Evolutionary conservation across 345 rosid genomes (phyloP), one percentile per base, ranked within the genome.

Genomic region (Rhodomyrtus tomentosa): DNA sequence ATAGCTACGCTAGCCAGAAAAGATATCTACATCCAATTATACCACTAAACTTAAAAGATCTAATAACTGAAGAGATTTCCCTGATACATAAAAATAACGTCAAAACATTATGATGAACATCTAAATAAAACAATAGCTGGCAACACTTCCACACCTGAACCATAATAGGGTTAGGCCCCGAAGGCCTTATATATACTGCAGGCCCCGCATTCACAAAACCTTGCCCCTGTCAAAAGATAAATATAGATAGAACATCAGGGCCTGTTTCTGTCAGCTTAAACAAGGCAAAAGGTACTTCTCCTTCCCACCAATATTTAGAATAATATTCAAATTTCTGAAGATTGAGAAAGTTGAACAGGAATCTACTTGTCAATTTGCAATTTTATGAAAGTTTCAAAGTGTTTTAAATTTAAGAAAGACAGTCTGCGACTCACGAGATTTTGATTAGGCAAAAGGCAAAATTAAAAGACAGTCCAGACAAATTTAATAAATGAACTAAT

Each of bases 81-180:
- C 76, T 36, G 76, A 68, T 36, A 68, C 45, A 68, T 68, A 45
- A 38, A 68, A 36, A 68, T 21, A 36, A 68, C 9, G 2, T 68
- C 79, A 68, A 68, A 36, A 18, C 79, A 68, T 68, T 38, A 68
- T 12, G 24, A 21, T 36, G 79, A 18, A 68, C 45, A 68, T 36
- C 79, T 18, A 68, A 68, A 36, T 45, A 68, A 68, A 36, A 68
- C 79, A 18, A 68, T 68, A 68, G 45, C 45, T 40, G 40, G 40
- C 45, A 68, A 68, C 45, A 68, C 79, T 68, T 21, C 79, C 79
- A 9, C 24, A 95, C 99, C 99, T 97, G 99, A 83, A 92, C 98
- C 99, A 97, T 97, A 80, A 95, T 92, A 45, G 99, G 98, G 92
- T 95, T 97, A 12, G 99, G 98, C 85, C 98, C 99, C 14, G 96